Base-by-base conservation (phyloP, 2,329 filamentous ascomycete genomes). In the Colletotrichum sansevieriae region DNA sequence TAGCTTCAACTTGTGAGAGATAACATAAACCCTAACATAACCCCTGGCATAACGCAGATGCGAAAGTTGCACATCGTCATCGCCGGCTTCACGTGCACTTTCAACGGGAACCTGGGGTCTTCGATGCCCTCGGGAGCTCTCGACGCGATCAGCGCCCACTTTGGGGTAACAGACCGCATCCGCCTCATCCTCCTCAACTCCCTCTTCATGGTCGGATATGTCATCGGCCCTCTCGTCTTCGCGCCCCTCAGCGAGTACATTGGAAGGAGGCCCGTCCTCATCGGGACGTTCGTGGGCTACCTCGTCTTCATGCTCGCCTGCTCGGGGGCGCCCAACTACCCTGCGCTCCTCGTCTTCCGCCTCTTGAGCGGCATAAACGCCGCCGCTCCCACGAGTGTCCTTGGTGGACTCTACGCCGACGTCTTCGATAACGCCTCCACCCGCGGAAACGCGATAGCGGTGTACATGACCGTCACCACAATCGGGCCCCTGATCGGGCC, bases 401-500 rank as follows among this genome's bases (percentile, higher is more conserved):
- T 79, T 15, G 75, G 75, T 2, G 78, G 78, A 0, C 71, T 79
- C 1, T 79, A 79, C 49, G 73, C 77, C 11, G 78, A 79, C 20
- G 76, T 78, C 25, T 63, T 79, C 13, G 75, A 79, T 61, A 59
- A 76, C 11, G 77, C 78, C 1, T 75, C 77, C 1, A 71, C 72
- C 2, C 72, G 78, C 20, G 78, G 78, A 25, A 76, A 74, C 10
- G 78, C 78, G 33, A 74, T 79, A 37, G 74, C 77, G 10, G 68
- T 78, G 3, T 79, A 79, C 74, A 79, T 79, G 77, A 73, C 72
- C 7, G 71, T 79, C 46, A 79, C 78, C 8, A 78, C 74, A 2
- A 65, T 74, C 4, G 77, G 76, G 0, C 77, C 77, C 5, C 80
- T 86, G 1, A 74, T 87, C 1, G 85, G 85, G 0, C 85, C 85